Percentiles rank a stretch among this genome's conserved stretches.
phyloP scores from a whole-genome alignment of 1,139 yeast genomes.

The Lodderomyces parapsilosis region DNA sequence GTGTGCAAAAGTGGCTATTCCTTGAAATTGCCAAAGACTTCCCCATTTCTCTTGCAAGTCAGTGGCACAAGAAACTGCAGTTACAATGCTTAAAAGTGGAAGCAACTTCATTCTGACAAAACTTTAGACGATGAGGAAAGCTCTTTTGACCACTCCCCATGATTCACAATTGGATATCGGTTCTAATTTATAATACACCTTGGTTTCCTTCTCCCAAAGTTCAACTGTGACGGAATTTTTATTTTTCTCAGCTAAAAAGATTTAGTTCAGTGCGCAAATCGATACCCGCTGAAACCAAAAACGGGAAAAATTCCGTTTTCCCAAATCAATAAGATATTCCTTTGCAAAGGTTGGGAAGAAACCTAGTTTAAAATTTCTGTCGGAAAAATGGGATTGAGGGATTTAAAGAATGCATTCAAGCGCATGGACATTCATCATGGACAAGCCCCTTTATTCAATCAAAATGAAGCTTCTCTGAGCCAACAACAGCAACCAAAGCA shows the following conservation, averaged over 20 bases:
- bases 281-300: not conserved
- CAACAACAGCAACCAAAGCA: conserved; percentile 3
- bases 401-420: conserved; percentile 25
- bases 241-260: not conserved
- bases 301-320: conserved; percentile 1
- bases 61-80: conserved; percentile 15
- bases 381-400: conserved; percentile 27
- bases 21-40: conserved; percentile 65
- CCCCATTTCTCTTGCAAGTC: conserved; percentile 59
- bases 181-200: not conserved
- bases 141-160: too few relatives aligned
- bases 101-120: not conserved
- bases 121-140: not conserved
- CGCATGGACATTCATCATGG: conserved; percentile 19
- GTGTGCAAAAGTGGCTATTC: conserved; percentile 75
- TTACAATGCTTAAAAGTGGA: not conserved
- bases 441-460: not conserved
- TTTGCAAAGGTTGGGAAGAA: too few relatives aligned
- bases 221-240: not conserved
- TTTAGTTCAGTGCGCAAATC: not conserved
- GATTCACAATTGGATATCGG: not conserved
- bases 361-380: too few relatives aligned
- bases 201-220: not conserved
- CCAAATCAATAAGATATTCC: too few relatives aligned
- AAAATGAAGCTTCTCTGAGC: not conserved